phyloP scores from a whole-genome alignment of 768 basidiomycete genomes.

The Crucibulum laeve region DNA sequence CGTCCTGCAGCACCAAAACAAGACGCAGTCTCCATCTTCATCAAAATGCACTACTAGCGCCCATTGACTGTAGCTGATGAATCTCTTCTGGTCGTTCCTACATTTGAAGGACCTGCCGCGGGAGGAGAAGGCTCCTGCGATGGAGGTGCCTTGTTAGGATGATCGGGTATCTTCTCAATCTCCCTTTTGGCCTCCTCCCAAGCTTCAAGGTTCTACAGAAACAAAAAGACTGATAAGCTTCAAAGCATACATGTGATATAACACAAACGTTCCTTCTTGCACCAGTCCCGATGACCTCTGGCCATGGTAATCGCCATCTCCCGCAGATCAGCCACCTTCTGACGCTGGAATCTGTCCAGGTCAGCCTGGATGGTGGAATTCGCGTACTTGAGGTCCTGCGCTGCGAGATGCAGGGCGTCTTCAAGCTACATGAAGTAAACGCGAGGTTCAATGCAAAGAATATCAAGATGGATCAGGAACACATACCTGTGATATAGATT shows the following conservation, averaged over 20 bases:
- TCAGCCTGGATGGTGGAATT: slow-evolving; percentile 96
- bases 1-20: too few relatives aligned
- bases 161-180: slow-evolving; percentile 84
- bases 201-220: slow-evolving; percentile 81
- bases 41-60: slow-evolving; percentile 21
- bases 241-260: not conserved
- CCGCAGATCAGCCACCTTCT: slow-evolving; percentile 94
- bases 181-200: slow-evolving; percentile 97
- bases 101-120: slow-evolving; percentile 29
- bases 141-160: slow-evolving; percentile 70
- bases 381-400: slow-evolving; percentile 94
- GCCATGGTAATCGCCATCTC: slow-evolving; percentile 94
- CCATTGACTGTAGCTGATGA: slow-evolving; percentile 73
- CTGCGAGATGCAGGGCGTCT: slow-evolving; percentile 87
- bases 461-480: slow-evolving; percentile 11
- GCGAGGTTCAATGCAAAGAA: not conserved
- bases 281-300: slow-evolving; percentile 91
- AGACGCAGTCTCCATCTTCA: too few relatives aligned
- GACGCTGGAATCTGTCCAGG: slow-evolving; percentile 95
- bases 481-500: slow-evolving; percentile 89
- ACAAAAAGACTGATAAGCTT: not conserved
- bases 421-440: slow-evolving; percentile 63
- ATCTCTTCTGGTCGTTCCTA: slow-evolving; percentile 61
- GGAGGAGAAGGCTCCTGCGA: slow-evolving; percentile 27
- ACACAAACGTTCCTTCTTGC: slow-evolving; percentile 67